Conservation (phyloP, 768 basidiomycete genomes). For the Psilocybe subaeruginosa region DNA sequence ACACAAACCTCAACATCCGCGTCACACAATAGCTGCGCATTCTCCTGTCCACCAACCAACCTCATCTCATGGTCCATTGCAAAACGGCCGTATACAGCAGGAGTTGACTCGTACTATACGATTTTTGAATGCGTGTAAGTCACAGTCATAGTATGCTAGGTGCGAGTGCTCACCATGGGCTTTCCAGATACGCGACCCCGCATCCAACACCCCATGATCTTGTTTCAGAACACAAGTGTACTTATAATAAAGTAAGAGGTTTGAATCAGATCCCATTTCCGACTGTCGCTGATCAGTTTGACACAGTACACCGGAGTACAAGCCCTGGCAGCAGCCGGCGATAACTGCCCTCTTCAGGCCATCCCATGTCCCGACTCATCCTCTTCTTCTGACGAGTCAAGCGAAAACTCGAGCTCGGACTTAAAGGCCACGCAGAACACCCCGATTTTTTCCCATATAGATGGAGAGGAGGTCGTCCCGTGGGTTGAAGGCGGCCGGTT, state of each 20-base stretch:
- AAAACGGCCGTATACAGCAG: slow-evolving; percentile 7
- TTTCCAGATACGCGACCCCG: slow-evolving; percentile 1
- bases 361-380: slow-evolving; percentile 3
- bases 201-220: too few relatives aligned
- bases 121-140: slow-evolving; percentile 26
- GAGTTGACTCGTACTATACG: slow-evolving; percentile 20
- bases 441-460: slow-evolving; percentile 12
- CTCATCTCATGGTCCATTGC: slow-evolving; percentile 7
- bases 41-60: slow-evolving; percentile 19
- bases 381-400: background rate
- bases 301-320: slow-evolving; percentile 11
- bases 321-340: background rate
- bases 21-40: background rate
- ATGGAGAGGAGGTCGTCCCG: slow-evolving; percentile 14
- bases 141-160: too few relatives aligned
- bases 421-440: background rate
- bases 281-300: background rate
- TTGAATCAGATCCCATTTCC: background rate
- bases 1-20: background rate
- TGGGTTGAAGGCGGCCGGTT: slow-evolving; percentile 21
- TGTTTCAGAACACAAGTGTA: slow-evolving; percentile 17
- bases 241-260: slow-evolving; percentile 19
- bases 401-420: background rate
- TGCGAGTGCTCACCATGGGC: too few relatives aligned
- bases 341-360: slow-evolving; percentile 13